Base-by-base conservation (phyloP, 169 alveolate species). In the Eimeria sp. region DNA sequence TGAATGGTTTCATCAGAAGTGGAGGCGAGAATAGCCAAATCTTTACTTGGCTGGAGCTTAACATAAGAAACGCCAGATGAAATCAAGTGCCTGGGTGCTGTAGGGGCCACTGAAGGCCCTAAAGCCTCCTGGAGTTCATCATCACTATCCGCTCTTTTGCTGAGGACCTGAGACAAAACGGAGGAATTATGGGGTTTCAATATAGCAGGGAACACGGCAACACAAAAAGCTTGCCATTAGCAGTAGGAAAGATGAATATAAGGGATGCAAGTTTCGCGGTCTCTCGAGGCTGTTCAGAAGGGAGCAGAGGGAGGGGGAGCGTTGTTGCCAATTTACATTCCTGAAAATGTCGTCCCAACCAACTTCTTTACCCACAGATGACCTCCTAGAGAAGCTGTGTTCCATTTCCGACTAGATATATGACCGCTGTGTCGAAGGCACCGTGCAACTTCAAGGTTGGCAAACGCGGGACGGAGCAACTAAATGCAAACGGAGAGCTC, bases 341-440 rank as follows among this genome's bases (percentile, higher is more conserved):
- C 73, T 91, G 83, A 76, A 91, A 49, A 91, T 78, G 80, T 91
- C 87, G n/a, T 76, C 88, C 95, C 95, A 91, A 45, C 95, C 95
- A 43, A 91, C 95, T 75, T 75, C 83, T 54, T 91, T 86, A 20
- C 73, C 72, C 11, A 54, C 5, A 16, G 90, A 82, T 4, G 90
- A 51, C 54, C 90, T 82, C 45, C 90, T 49, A 25, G 90, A 82
- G 34, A 82, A 82, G 11, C 73, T 82, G 47, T 54, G 45, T 16
- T 82, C 90, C 90, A 82, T 82, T 54, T 82, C 63, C 70, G 0
- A 22, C n/a, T 45, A 45, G 57, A 49, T 10, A 5, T 7, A 2
- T 49, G 34, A 5, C 65, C 87, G 61, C 16, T 13, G 80, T 70
- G 51, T n/a, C 80, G n/a, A 30, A 13, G 80, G 80, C 11, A 70